Conservation (phyloP, 306 rosid species). For the Trichosanthes truncata region DNA sequence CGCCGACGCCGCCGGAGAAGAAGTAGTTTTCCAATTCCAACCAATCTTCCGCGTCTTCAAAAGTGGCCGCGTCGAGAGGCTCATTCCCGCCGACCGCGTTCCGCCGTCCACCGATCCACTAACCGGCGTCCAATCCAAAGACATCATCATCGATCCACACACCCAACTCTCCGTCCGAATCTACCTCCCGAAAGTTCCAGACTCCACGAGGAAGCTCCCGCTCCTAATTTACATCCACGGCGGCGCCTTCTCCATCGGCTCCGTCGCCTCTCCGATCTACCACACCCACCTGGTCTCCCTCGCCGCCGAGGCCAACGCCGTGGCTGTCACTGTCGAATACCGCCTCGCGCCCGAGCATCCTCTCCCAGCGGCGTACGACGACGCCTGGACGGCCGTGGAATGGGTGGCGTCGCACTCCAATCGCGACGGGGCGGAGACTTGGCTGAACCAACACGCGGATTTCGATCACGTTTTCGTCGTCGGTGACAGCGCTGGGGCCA, state of each 20-base stretch:
- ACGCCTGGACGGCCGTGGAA: conserved; percentile 17
- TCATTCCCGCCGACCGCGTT: neutral
- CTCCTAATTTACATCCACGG: conserved; percentile 30
- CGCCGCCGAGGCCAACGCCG: conserved; percentile 17
- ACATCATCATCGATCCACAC: conserved; percentile 8
- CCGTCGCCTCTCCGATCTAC: conserved; percentile 15
- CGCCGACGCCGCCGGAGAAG: neutral
- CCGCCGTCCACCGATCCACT: conserved; percentile 14
- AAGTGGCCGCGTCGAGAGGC: conserved; percentile 17
- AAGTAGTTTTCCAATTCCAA: neutral
- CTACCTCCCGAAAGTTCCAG: conserved; percentile 14
- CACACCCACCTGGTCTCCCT: conserved; percentile 9
- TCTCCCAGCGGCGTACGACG: conserved; percentile 22
- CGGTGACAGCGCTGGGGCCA: conserved; percentile 29
- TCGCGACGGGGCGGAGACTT: conserved; percentile 11
- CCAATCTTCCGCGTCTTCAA: conserved; percentile 10
- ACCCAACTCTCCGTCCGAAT: conserved; percentile 17
- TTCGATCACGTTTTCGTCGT: conserved; percentile 8
- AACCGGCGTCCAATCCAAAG: conserved; percentile 18
- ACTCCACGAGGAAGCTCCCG: conserved; percentile 21
- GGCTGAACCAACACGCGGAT: conserved; percentile 21
- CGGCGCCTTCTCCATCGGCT: conserved; percentile 26
- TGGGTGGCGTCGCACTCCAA: conserved; percentile 16
- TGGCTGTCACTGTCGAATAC: conserved; percentile 18
- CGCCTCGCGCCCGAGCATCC: conserved; percentile 25